A percentile compares a stretch with the other conserved stretches of the same genome.
phyloP scores from a whole-genome alignment of 495 filamentous ascomycete genomes.

The Lentithecium fluviatile region DNA sequence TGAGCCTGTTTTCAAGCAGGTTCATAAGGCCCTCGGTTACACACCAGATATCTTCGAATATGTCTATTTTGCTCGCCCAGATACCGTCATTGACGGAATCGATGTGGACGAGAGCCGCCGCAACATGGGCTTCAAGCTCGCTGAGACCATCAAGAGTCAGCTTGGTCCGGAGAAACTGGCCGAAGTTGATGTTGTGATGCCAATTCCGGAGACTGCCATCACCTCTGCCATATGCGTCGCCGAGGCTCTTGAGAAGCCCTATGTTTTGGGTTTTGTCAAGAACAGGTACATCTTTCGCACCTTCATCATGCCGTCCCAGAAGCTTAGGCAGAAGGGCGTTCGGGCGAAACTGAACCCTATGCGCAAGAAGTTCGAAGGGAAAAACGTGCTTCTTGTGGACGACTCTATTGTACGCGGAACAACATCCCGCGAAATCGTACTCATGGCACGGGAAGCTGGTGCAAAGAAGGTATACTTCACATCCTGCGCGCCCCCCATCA shows the following conservation, averaged over 20 bases:
- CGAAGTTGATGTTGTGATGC: conserved; percentile 88
- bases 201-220: conserved; percentile 83
- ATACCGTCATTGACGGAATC: conserved; percentile 90
- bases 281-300: conserved; percentile 96
- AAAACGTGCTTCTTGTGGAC: conserved; percentile 83
- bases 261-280: conserved; percentile 85
- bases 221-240: conserved; percentile 81
- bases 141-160: conserved; percentile 69
- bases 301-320: conserved; percentile 92
- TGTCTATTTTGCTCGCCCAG: conserved; percentile 82
- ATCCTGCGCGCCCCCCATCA: conserved; percentile 83
- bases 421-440: conserved; percentile 86
- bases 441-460: conserved; percentile 87
- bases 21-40: conserved; percentile 68
- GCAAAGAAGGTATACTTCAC: conserved; percentile 90
- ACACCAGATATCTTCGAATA: conserved; percentile 96
- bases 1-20: conserved; percentile 72
- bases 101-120: conserved; percentile 84
- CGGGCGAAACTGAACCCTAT: conserved; percentile 80
- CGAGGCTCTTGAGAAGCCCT: conserved; percentile 72
- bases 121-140: conserved; percentile 89
- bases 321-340: conserved; percentile 75
- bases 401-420: conserved; percentile 94
- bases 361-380: conserved; percentile 79
- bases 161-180: conserved; percentile 73